A percentile compares a stretch with the other conserved stretches of the same genome.
phyloP scores from a whole-genome alignment of 2,329 filamentous ascomycete genomes.

The Trichoderma sp. region DNA sequence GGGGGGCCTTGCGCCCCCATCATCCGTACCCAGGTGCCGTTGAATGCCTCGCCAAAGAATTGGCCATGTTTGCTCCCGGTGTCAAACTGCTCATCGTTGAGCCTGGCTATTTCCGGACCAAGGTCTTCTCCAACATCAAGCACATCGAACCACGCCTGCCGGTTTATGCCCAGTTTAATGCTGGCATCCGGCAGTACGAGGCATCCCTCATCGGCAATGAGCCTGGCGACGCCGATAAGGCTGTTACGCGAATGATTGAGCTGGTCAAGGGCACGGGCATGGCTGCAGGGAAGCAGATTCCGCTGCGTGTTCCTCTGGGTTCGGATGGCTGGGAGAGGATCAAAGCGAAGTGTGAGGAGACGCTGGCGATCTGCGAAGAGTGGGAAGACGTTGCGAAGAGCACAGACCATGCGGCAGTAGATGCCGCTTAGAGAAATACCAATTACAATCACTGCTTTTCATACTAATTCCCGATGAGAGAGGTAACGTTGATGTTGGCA shows the following conservation, averaged over 20 bases:
- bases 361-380: constrained; percentile 52
- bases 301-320: constrained; percentile 56
- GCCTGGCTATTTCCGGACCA: constrained; percentile 47
- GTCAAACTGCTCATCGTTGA: constrained; percentile 47
- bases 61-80: constrained; percentile 33
- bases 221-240: constrained; percentile 55
- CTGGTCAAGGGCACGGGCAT: constrained; percentile 53
- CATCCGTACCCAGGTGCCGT: constrained; percentile 31
- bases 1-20: not conserved
- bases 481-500: not conserved
- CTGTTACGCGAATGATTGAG: constrained; percentile 56
- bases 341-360: constrained; percentile 54
- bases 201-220: constrained; percentile 41
- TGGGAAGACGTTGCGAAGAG: constrained; percentile 55
- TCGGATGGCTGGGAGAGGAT: constrained; percentile 56
- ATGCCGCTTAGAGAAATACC: not conserved
- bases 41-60: constrained; percentile 37
- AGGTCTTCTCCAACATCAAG: constrained; percentile 43
- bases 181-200: constrained; percentile 32
- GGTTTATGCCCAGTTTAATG: constrained; percentile 41
- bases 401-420: constrained; percentile 44
- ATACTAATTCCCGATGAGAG: not conserved
- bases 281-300: constrained; percentile 40
- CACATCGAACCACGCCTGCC: constrained; percentile 35
- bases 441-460: not conserved